Percentiles rank a stretch among this genome's conserved stretches.
Conservation (phyloP, 495 filamentous ascomycete genomes). For the Emericellopsis terricola region DNA sequence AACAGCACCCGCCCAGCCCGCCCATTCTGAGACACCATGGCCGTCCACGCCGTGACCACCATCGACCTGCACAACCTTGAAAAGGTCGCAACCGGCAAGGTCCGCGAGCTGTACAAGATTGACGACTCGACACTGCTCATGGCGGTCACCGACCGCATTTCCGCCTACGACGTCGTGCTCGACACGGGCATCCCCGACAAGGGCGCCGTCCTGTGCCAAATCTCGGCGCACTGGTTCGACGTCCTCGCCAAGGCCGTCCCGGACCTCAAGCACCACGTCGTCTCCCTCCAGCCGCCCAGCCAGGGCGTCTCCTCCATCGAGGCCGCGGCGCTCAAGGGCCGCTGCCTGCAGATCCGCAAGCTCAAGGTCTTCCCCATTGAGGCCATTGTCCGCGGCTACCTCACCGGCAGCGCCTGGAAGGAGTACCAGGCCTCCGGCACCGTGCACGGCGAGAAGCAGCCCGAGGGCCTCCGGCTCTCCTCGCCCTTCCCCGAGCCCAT, state of each 20-base stretch:
- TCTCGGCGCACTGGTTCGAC: slow-evolving; percentile 74
- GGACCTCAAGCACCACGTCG: slow-evolving; percentile 54
- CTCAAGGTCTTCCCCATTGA: slow-evolving; percentile 60
- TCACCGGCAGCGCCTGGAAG: slow-evolving; percentile 83
- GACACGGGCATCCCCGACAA: slow-evolving; percentile 75
- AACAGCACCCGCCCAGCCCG: too few species aligned
- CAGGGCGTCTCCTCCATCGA: slow-evolving; percentile 20
- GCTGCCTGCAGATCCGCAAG: slow-evolving; percentile 70
- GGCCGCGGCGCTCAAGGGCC: slow-evolving; percentile 35
- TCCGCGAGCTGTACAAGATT: slow-evolving; percentile 65
- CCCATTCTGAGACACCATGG: too few species aligned
- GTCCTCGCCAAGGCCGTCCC: slow-evolving; percentile 49
- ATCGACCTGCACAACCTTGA: slow-evolving; percentile 13
- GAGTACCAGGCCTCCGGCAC: slow-evolving; percentile 53
- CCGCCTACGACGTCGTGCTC: slow-evolving; percentile 87
- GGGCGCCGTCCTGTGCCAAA: slow-evolving; percentile 66
- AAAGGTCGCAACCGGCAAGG: slow-evolving; percentile 41
- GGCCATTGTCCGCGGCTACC: slow-evolving; percentile 70
- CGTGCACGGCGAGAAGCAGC: slow-evolving; percentile 58
- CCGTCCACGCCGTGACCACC: slow-evolving; percentile 8
- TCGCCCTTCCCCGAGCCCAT: slow-evolving; percentile 36
- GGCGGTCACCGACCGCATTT: slow-evolving; percentile 81
- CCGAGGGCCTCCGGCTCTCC: slow-evolving; percentile 51
- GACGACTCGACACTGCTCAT: slow-evolving; percentile 67
- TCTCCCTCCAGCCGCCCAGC: slow-evolving; percentile 47